These are phyloP conservation scores for Ramicandelaber brevisporus DNA, from an alignment of 192 early-diverging fungal genomes.

Conservation along the genomic window DNA sequence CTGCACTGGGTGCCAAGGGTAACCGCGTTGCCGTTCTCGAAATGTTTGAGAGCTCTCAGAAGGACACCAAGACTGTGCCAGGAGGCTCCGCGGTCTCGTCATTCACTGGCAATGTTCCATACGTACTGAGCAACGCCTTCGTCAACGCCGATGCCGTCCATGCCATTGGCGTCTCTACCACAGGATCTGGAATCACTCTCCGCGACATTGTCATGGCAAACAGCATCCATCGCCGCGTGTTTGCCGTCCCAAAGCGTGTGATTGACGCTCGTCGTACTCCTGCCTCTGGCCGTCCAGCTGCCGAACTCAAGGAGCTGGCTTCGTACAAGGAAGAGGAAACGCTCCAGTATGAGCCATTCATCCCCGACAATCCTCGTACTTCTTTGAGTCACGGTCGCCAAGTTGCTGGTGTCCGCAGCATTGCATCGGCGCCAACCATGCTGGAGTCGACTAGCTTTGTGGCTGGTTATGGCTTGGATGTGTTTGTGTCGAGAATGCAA, in stretches of 20 bases:
- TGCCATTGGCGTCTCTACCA: slow-evolving; percentile 63
- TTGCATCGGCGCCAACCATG: slow-evolving; percentile 46
- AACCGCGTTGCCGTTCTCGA: slow-evolving; percentile 64
- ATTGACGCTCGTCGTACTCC: slow-evolving; percentile 12
- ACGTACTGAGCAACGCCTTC: slow-evolving; percentile 51
- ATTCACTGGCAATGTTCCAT: slow-evolving; percentile 31
- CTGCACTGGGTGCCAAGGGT: slow-evolving; percentile 21
- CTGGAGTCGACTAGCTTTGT: slow-evolving; percentile 89
- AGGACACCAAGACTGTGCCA: slow-evolving; percentile 36
- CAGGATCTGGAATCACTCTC: slow-evolving; percentile 60
- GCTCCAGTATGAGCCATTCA: slow-evolving; percentile 38
- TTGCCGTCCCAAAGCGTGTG: too few species aligned
- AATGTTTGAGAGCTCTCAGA: slow-evolving; percentile 52
- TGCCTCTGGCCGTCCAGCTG: slow-evolving; percentile 20
- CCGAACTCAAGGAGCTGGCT: slow-evolving; percentile 66
- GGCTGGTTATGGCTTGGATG: slow-evolving; percentile 65
- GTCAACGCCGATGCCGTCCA: slow-evolving; percentile 43
- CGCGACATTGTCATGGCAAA: slow-evolving; percentile 60
- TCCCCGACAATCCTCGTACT: slow-evolving; percentile 48
- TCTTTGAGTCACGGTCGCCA: slow-evolving; percentile 45
- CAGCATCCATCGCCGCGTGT: too few species aligned
- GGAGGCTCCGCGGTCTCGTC: slow-evolving; percentile 56
- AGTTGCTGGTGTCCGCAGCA: slow-evolving; percentile 35
- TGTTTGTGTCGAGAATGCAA: slow-evolving; percentile 60
- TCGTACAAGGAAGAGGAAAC: slow-evolving; percentile 64